Evolutionary conservation across 2,329 filamentous ascomycete genomes (phyloP), one percentile per base, ranked within the genome.

Genomic region (Monilinia polystroma): DNA sequence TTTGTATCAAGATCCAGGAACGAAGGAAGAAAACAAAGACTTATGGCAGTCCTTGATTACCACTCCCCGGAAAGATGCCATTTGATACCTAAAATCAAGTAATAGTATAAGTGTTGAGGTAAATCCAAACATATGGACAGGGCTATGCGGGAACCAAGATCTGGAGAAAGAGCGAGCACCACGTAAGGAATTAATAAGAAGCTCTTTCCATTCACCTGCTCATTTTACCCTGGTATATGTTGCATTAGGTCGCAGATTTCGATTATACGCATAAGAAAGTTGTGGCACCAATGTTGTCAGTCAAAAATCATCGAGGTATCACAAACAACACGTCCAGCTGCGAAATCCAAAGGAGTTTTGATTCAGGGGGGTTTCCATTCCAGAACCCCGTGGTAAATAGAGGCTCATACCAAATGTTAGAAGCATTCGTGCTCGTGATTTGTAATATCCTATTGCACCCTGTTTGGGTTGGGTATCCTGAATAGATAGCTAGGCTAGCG

Each of bases 401-500:
- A 38, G 23, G 23, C 26, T 47, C 26, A 18, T 29, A 41, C 18
- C 41, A 4, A 14, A 29, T 32, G 20, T 58, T 16, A 52, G 26
- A 52, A 52, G 12, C 12, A 52, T 29, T 18, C 12, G n/a, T 58
- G 20, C 35, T 14, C 20, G 38, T 26, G n/a, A 20, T 57, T 57
- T 20, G 11, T 41, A 26, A 57, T 7, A 26, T 43, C 14, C 38
- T 18, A 38, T 62, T 41, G 32, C 10, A 20, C 10, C 12, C n/a
- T 18, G 10, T 4, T n/a, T 26, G 14, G 8, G 10, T 1, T 18
- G 32, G 16, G n/a, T 38, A 11, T 38, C 52, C 23, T 7, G 11
- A 63, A 41, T 41, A 18, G 4, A 38, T 51, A 14, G 26, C 59
- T 72, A 72, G 47, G 68, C 70, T 55, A 75, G 62, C 7, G 72